Base-by-base conservation (phyloP, 1,284 basidiomycete species). In the Rugosomyces carneus region DNA sequence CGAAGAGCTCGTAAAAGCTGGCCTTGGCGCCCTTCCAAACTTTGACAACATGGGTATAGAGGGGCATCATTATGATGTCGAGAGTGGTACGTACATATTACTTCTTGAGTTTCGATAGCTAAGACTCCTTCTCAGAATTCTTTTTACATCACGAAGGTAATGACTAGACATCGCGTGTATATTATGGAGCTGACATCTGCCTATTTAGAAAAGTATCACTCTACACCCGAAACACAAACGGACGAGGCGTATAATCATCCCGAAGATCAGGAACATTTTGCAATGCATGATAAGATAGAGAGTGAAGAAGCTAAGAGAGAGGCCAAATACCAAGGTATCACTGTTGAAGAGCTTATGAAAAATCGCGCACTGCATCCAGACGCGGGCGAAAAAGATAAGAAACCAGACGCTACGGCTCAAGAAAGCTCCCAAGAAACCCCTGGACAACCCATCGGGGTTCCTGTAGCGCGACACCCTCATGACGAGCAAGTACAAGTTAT, bases 211-310 rank as follows among this genome's bases (percentile, higher is more conserved):
- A 71, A 91, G 65, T 96, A 79, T 73, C 95, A 99, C 70, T 88
- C 78, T 20, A 97, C 93, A 18, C 93, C 93, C 0, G 95, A 99
- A 64, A 96, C 94, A 0, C 95, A 99, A 67, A 93, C 90, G 0
- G 94, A 97, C 61, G 92, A 93, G 57, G 77, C 92, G 0, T 99
- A 99, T 69, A 87, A 64, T 49, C 95, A 99, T 65, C 83, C 90
- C 2, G 96, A 96, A 65, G 93, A 94, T 66, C 52, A 84, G 43
- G 89, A 91, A 57, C 90, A 93, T 61, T 96, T 95, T 60, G 71
- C 81, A 47, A 81, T 90, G 52, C 96, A 99, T 66, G 89, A 89
- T 50, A 60, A 70, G 13, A 97, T 99, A 54, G 96, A 99, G 63
- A 75, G 64, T 9, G 71, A 86, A 58, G 96, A 99, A 67, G 89